Evolutionary conservation across 805 yeast species (phyloP).

Genomic region (Metschnikowia anglica): DNA sequence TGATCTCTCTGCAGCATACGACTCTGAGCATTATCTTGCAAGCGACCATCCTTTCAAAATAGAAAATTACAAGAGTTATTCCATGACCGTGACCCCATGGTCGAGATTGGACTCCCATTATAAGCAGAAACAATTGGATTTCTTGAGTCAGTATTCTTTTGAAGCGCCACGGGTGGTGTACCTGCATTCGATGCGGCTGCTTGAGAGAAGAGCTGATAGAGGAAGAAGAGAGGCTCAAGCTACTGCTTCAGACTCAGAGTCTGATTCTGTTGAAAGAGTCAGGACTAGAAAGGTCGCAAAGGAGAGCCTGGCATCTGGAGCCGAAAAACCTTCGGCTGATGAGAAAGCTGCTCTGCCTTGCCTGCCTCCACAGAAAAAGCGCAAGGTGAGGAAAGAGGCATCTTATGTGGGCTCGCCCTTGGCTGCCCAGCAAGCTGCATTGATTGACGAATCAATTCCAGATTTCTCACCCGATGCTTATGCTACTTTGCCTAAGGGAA

Average conservation of each 20-base stretch:
- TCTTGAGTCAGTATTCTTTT: slow-evolving; percentile 50
- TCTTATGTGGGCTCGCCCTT: slow-evolving; percentile 36
- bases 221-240: slow-evolving; percentile 16
- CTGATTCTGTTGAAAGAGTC: slow-evolving; percentile 45
- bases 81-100: slow-evolving; percentile 55
- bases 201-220: slow-evolving; percentile 21
- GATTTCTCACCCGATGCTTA: slow-evolving; percentile 76
- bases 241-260: slow-evolving; percentile 33
- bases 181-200: slow-evolving; percentile 11
- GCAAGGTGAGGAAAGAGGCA: slow-evolving; percentile 35
- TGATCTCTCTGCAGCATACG: slow-evolving; percentile 4
- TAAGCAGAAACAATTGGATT: slow-evolving; percentile 50
- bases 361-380: slow-evolving; percentile 40
- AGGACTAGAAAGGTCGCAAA: slow-evolving; percentile 59
- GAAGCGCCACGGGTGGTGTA: slow-evolving; percentile 6
- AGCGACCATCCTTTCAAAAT: slow-evolving; percentile 44
- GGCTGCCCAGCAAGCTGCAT: slow-evolving; percentile 46
- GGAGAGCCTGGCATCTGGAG: slow-evolving; percentile 24
- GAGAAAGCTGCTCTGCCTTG: slow-evolving; percentile 23
- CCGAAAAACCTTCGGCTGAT: slow-evolving; percentile 3
- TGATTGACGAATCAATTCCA: slow-evolving; percentile 67
- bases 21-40: slow-evolving; percentile 21
- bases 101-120: slow-evolving; percentile 42
- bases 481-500: slow-evolving; percentile 58
- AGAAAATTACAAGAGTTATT: slow-evolving; percentile 45